Evolutionary conservation across 2,329 filamentous ascomycete genomes (phyloP).

Genomic region (Colletotrichum chlorophyti): DNA sequence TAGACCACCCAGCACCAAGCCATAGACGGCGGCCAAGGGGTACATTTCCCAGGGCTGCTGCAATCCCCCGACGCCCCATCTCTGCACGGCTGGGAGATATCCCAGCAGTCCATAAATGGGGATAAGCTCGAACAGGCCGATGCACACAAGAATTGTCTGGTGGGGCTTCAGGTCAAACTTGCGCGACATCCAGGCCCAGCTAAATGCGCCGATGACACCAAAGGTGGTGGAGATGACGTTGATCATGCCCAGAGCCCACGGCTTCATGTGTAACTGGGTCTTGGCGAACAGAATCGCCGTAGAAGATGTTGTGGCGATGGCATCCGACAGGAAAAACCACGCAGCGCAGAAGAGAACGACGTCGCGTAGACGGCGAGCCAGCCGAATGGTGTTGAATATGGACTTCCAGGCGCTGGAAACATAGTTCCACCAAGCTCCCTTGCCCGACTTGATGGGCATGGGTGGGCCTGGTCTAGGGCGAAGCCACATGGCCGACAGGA

Average conservation of each 20-base stretch:
- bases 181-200: conserved; percentile 82
- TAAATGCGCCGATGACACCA: conserved; percentile 87
- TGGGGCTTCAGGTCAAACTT: conserved; percentile 74
- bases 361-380: conserved; percentile 76
- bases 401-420: conserved; percentile 86
- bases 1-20: conserved; percentile 91
- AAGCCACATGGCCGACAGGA: conserved; percentile 87
- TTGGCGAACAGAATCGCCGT: conserved; percentile 97
- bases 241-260: conserved; percentile 87
- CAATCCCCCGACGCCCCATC: conserved; percentile 80
- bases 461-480: conserved; percentile 89
- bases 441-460: conserved; percentile 54
- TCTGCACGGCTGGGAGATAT: conserved; percentile 80
- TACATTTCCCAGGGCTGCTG: conserved; percentile 98
- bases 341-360: conserved; percentile 81
- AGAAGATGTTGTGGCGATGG: conserved; percentile 91
- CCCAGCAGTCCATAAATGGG: conserved; percentile 90
- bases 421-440: conserved; percentile 69
- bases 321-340: conserved; percentile 95
- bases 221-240: conserved; percentile 88
- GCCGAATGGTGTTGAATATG: conserved; percentile 78
- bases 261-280: conserved; percentile 87
- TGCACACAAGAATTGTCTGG: conserved; percentile 92
- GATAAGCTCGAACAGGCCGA: conserved; percentile 88
- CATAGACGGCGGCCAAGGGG: conserved; percentile 87